Percentiles rank a stretch among this genome's conserved stretches.
Conservation (phyloP, 257 asterid genomes). For the Solanum raphanifolium region DNA sequence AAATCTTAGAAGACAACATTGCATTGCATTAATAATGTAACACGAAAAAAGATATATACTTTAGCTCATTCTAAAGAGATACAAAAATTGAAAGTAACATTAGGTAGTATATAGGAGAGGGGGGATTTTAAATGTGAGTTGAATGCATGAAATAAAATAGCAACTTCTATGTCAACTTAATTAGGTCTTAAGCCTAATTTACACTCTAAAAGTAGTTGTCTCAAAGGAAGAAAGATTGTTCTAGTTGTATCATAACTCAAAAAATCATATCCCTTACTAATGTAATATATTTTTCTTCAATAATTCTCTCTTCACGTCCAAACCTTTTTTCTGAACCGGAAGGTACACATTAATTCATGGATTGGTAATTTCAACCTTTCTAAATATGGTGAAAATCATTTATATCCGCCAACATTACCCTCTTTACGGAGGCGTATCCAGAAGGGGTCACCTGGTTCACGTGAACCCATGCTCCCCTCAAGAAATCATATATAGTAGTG, state of each 20-base stretch:
- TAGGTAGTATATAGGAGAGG: neutral
- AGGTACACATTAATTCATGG: too few relatives aligned
- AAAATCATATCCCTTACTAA: neutral
- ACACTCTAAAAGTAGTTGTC: neutral
- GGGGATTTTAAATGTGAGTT: too few relatives aligned
- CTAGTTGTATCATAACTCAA: neutral
- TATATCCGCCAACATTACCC: too few relatives aligned
- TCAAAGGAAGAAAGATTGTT: too few relatives aligned
- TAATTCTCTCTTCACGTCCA: too few relatives aligned
- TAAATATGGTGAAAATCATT: too few relatives aligned
- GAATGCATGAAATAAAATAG: neutral
- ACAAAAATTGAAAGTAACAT: neutral
- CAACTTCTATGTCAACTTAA: neutral
- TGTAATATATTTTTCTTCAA: neutral
- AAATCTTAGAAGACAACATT: neutral
- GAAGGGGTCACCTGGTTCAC: too few relatives aligned
- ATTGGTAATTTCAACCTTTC: neutral
- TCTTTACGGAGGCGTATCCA: too few relatives aligned
- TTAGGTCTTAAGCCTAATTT: neutral
- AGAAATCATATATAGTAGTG: too few relatives aligned
- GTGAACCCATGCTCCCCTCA: too few relatives aligned
- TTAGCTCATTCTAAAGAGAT: neutral
- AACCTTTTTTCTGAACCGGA: too few relatives aligned
- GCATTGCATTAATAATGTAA: neutral
- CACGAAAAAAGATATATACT: neutral